Conservation (phyloP, 331 rosid species). For the Phaseolus coccineus region DNA sequence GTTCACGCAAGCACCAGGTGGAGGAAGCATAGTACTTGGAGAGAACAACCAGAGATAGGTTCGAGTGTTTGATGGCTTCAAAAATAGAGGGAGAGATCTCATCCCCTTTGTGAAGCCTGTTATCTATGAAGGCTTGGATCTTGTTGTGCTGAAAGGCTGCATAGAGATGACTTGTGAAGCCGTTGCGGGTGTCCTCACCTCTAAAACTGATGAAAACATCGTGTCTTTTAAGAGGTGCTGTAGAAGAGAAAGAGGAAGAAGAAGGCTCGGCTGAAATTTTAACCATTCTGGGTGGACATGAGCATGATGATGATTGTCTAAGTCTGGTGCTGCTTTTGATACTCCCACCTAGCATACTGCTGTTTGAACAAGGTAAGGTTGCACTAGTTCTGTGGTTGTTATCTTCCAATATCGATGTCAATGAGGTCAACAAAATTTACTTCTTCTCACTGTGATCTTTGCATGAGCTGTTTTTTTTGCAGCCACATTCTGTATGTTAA, state of each 20-base stretch:
- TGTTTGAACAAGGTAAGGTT: neutral
- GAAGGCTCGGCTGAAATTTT: neutral
- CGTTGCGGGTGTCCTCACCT: constrained; percentile 37
- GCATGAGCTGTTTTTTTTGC: neutral
- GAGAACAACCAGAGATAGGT: constrained; percentile 26
- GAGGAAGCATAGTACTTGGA: constrained; percentile 40
- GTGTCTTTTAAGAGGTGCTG: neutral
- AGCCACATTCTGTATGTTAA: neutral
- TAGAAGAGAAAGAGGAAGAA: neutral
- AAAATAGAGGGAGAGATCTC: neutral
- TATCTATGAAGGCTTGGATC: constrained; percentile 34
- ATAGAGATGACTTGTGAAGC: constrained; percentile 32
- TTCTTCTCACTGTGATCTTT: neutral
- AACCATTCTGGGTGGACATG: constrained; percentile 33
- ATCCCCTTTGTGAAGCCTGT: constrained; percentile 27
- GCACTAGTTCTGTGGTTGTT: neutral
- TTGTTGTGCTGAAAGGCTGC: neutral
- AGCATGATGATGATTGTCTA: constrained; percentile 1
- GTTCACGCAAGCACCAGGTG: constrained; percentile 40
- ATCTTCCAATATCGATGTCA: neutral
- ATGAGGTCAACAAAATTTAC: neutral
- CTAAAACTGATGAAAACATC: constrained; percentile 39
- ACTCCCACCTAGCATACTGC: neutral
- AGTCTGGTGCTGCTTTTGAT: constrained; percentile 25
- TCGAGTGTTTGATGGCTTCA: constrained; percentile 27